Evolutionary conservation across 108 stramenopile genomes (phyloP), one percentile per base, ranked within the genome.

Genomic region (Tribonema minus): DNA sequence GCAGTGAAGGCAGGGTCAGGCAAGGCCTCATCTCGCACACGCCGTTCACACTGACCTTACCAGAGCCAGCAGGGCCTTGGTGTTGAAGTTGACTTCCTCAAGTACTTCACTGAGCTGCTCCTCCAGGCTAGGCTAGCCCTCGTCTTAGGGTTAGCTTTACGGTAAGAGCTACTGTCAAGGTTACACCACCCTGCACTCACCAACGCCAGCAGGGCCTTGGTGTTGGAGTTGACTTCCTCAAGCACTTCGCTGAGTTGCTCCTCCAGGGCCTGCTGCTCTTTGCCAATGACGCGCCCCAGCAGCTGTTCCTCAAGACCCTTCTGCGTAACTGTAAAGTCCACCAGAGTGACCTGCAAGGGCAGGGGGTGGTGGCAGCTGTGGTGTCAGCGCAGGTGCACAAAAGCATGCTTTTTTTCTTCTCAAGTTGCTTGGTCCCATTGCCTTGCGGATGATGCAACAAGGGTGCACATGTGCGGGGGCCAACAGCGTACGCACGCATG

Each of bases 241-340:
- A 93, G 88, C 6, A 93, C 94, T 70, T 91, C 88, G 30, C 90
- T 89, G n/a, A 94, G 89, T 72, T 92, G 92, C 40, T 94, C 94
- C 74, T 94, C 92, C 4, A 94, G 82, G 2, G 92, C 92, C 81
- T 91, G 89, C 84, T 94, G 92, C 83, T 94, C 94, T 67, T 92
- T 91, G 34, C 90, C 89, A 40, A 93, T 93, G 27, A 94, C 94
- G 37, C 90, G 89, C 58, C 92, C 92, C 31, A 94, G 82, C 31
- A 94, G 91, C 86, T 94, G 94, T 75, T 94, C 94, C 68, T 94
- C 94, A 12, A 94, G 81, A 26, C 94, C 94, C 74, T 92, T 89
- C 63, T 91, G 91, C 5, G 94, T 94, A 5, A 94, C 86, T 33
- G 94, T 93, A 68, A 94, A 94, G 87, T 94, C 92, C 28, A 94